Evolutionary conservation across 148 eudicot genomes (phyloP).

Genomic region (Fallopia convolvulus): DNA sequence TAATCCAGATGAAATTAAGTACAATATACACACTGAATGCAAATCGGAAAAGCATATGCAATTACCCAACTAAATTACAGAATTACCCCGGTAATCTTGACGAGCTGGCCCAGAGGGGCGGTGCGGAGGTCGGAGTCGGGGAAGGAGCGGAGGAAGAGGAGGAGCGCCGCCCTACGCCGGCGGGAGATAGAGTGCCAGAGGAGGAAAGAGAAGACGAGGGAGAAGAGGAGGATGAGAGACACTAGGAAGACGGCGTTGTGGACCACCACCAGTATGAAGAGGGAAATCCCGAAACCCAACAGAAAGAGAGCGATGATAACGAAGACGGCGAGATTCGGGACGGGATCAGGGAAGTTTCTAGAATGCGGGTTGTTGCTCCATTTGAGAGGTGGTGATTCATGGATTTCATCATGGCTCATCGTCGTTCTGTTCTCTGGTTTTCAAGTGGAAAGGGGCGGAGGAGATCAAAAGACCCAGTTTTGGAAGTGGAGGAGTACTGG

Average conservation of each 20-base stretch:
- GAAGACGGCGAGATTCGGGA: slow-evolving; percentile 23
- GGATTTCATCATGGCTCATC: slow-evolving; percentile 27
- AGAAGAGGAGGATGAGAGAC: slow-evolving; percentile 21
- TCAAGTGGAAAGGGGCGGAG: neutral
- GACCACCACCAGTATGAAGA: slow-evolving; percentile 32
- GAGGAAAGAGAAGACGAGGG: slow-evolving; percentile 23
- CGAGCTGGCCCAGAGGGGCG: slow-evolving; percentile 42
- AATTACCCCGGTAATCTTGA: slow-evolving; percentile 48
- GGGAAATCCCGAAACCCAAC: slow-evolving; percentile 28
- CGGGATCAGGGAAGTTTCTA: slow-evolving; percentile 17
- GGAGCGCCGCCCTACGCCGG: slow-evolving; percentile 20
- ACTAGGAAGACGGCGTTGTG: slow-evolving; percentile 37
- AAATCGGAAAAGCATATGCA: neutral
- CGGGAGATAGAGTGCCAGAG: slow-evolving; percentile 29
- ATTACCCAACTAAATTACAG: neutral
- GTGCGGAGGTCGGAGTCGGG: slow-evolving; percentile 38
- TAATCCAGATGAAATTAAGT: neutral
- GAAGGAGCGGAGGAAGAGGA: slow-evolving; percentile 31
- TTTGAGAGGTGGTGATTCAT: slow-evolving; percentile 24
- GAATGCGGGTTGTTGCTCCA: slow-evolving; percentile 17
- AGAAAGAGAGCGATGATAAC: slow-evolving; percentile 30
- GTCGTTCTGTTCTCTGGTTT: neutral
- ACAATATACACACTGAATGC: slow-evolving; percentile 5
- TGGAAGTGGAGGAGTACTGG: neutral
- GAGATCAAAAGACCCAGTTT: neutral